Conservation (phyloP, 139 green algal genomes). For the Tetraselmis chui region DNA sequence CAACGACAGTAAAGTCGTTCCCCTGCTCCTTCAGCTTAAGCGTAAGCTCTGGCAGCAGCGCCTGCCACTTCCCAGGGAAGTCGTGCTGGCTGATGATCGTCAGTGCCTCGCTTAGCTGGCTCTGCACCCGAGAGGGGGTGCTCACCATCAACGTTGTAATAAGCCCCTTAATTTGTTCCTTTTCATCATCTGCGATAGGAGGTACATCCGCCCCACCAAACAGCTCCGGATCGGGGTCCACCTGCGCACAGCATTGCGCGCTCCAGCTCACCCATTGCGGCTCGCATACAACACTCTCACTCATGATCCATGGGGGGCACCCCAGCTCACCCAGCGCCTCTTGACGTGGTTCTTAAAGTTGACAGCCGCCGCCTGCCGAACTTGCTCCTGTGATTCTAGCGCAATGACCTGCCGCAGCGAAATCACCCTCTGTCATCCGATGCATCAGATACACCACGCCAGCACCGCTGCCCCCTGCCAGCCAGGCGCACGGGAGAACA, state of each 20-base stretch:
- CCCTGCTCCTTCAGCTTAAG: slow-evolving; percentile 40
- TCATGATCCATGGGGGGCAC: neutral
- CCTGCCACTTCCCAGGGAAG: slow-evolving; percentile 83
- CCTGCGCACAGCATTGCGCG: neutral
- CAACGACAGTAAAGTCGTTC: slow-evolving; percentile 50
- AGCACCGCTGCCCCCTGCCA: no score
- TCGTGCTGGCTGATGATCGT: slow-evolving; percentile 84
- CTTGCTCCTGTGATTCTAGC: slow-evolving; percentile 28
- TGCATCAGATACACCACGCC: no score
- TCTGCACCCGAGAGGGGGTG: slow-evolving; percentile 54
- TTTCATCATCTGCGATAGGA: slow-evolving; percentile 4
- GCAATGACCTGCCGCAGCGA: slow-evolving; percentile 17
- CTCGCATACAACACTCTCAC: neutral
- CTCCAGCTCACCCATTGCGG: neutral
- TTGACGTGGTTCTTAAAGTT: slow-evolving; percentile 98
- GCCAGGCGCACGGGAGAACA: no score
- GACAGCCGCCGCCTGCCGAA: slow-evolving; percentile 85
- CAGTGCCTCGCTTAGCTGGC: slow-evolving; percentile 88
- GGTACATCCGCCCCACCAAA: neutral
- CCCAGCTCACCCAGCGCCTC: slow-evolving; percentile 66
- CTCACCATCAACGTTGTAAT: slow-evolving; percentile 87
- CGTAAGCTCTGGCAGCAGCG: slow-evolving; percentile 85
- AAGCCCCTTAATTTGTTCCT: slow-evolving; percentile 72
- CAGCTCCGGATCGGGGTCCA: neutral
- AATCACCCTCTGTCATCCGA: no score